Evolutionary conservation across 768 basidiomycete genomes (phyloP).

Genomic region (Trametes coccinea): DNA sequence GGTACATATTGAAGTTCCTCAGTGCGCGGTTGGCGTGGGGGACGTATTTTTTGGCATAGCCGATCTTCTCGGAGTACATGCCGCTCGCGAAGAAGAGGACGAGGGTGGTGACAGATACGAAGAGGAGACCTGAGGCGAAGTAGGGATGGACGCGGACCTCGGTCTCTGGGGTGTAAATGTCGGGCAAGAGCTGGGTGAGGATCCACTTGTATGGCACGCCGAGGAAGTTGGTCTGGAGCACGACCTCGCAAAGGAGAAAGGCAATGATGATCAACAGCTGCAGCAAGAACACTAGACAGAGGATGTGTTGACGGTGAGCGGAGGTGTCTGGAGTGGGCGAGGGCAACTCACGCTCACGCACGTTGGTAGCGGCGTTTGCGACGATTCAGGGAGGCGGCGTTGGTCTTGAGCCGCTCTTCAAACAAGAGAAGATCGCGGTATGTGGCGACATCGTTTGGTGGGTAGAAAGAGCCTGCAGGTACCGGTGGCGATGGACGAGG

Average conservation of each 20-base stretch:
- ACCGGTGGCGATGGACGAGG: constrained; percentile 12
- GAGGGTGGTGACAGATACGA: constrained; percentile 88
- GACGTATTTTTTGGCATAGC: constrained; percentile 90
- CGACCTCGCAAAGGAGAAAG: constrained; percentile 74
- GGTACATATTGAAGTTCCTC: constrained; percentile 92
- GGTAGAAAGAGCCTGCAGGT: constrained; percentile 45
- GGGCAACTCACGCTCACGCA: constrained; percentile 39
- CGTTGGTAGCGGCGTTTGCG: constrained; percentile 83
- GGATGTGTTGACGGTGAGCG: neutral
- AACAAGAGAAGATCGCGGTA: constrained; percentile 89
- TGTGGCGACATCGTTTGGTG: constrained; percentile 74
- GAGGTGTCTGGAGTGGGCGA: neutral
- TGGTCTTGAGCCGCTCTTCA: constrained; percentile 95
- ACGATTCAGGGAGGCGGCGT: constrained; percentile 75
- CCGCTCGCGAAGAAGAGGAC: constrained; percentile 95
- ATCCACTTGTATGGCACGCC: constrained; percentile 58
- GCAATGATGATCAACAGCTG: constrained; percentile 67
- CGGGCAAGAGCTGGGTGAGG: constrained; percentile 54
- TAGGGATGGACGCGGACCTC: constrained; percentile 66
- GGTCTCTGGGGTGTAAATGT: constrained; percentile 43
- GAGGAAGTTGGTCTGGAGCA: constrained; percentile 69
- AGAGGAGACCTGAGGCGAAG: constrained; percentile 74
- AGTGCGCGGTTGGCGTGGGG: constrained; percentile 93
- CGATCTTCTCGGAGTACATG: constrained; percentile 95
- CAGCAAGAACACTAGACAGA: constrained; percentile 64